Evolutionary conservation across 208 protist species (phyloP).

Genomic region (Vickermania spadyakhi): DNA sequence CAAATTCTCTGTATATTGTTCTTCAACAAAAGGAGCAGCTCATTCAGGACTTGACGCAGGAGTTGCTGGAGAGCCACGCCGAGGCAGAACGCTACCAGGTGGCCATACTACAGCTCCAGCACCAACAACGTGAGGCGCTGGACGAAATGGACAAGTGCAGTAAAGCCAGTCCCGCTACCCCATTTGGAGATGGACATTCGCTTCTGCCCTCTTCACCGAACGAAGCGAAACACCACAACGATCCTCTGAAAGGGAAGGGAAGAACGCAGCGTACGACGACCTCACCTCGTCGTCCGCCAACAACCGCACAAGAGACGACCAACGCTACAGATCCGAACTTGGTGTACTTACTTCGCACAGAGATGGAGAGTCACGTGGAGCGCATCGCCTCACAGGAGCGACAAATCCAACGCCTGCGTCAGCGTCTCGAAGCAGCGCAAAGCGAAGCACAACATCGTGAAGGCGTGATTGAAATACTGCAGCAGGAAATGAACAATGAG

Average conservation of each 20-base stretch:
- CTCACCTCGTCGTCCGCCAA: neutral
- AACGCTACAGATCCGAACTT: neutral
- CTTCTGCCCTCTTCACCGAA: neutral
- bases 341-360: neutral
- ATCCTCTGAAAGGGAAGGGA: neutral
- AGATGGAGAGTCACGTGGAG: neutral
- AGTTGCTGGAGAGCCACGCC: neutral
- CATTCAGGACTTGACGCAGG: conserved; percentile 12
- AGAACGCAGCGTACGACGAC: neutral
- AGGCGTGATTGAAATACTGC: neutral
- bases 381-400: neutral
- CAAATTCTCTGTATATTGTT: conserved; percentile 13
- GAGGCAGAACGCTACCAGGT: neutral
- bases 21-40: conserved; percentile 16
- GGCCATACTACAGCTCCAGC: neutral
- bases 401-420: conserved; percentile 4
- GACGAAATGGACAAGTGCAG: neutral
- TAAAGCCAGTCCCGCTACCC: no score
- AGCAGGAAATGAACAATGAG: neutral
- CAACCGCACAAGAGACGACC: neutral
- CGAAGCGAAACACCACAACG: neutral
- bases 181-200: neutral
- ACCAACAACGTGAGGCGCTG: neutral
- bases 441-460: conserved; percentile 10
- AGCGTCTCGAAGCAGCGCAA: conserved; percentile 3